Evolutionary conservation across 2,329 filamentous ascomycete genomes (phyloP), one percentile per base, ranked within the genome.

Genomic region (Ascochyta rabiei): DNA sequence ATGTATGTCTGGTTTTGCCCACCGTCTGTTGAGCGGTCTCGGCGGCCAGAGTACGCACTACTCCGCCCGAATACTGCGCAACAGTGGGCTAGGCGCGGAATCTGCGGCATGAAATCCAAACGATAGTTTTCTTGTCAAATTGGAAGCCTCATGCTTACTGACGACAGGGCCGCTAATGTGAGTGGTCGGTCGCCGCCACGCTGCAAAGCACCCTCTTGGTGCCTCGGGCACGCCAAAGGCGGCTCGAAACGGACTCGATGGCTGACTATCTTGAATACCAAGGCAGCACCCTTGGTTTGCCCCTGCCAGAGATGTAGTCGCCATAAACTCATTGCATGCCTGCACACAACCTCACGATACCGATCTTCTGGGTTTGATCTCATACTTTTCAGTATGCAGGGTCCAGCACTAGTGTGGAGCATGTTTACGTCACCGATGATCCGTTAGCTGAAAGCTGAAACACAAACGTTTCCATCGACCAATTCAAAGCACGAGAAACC

Each of bases 361-460:
- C 33, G 13, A 39, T 41, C 39, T 41, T 16, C 39, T 35, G 15
- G 39, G 37, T 34, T 50, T 56, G 47, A 34, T 44, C 44, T 44
- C 44, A 42, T 46, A 40, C 49, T 50, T 50, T 44, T 52, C 58
- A 54, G 35, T 28, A 49, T 62, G 61, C 62, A 66, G 53, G 61
- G 59, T 51, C 12, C 34, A 54, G 45, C 37, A 24, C 35, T 59
- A 53, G 56, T 53, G 46, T 28, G 21, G 19, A 39, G 18, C 19
- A n/a, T 31, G 42, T 8, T 58, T 67, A 67, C 65, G 65, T 68
- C 65, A 68, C 52, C 31, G 50, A 33, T 19, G 37, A 38, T 37
- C 35, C 52, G 8, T 21, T 30, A 52, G 39, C 47, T 64, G 62
- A 64, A 62, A 52, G 39, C 47, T 64, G 62, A 64, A 62, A 66